phyloP scores from a whole-genome alignment of 2,329 filamentous ascomycete species.

The Exophiala dermatitidis region DNA sequence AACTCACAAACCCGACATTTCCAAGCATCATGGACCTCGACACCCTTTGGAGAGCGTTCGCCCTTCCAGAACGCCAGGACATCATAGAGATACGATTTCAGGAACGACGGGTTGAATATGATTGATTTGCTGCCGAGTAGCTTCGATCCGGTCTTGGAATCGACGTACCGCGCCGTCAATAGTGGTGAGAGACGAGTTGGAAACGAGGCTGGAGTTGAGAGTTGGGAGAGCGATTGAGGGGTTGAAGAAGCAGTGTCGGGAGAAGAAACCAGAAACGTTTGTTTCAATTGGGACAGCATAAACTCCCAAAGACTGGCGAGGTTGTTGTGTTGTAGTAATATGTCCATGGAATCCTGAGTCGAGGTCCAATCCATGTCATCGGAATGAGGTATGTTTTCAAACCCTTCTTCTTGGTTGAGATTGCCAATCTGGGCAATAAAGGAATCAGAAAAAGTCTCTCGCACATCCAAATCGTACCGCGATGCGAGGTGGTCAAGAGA shows the following conservation, averaged over 20 bases:
- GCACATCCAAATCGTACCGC: conserved; percentile 62
- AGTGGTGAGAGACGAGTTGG: conserved; percentile 39
- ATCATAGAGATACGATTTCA: conserved; percentile 60
- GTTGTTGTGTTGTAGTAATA: conserved; percentile 53
- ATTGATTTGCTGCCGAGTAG: conserved; percentile 53
- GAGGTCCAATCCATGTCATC: conserved; percentile 14
- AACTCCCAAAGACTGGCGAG: conserved; percentile 54
- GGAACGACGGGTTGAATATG: conserved; percentile 55
- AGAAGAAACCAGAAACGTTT: conserved; percentile 39
- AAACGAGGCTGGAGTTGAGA: conserved; percentile 32
- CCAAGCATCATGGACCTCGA: conserved; percentile 75
- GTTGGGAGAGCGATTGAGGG: conserved; percentile 30
- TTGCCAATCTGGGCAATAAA: conserved; percentile 70
- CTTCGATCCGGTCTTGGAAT: conserved; percentile 7
- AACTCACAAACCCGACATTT: conserved; percentile 87
- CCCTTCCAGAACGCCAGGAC: conserved; percentile 88
- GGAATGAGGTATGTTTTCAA: too few relatives aligned
- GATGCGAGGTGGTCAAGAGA: conserved; percentile 61
- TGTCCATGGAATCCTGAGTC: conserved; percentile 40
- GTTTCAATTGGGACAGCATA: conserved; percentile 55
- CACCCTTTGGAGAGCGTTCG: conserved; percentile 62
- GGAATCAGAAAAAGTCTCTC: conserved; percentile 63
- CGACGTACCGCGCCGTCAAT: conserved; percentile 39
- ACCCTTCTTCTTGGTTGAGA: conserved; percentile 52
- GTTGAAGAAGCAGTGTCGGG: conserved; percentile 11